These are phyloP conservation scores for Darksidea phi DNA, from an alignment of 495 filamentous ascomycete species.

Conservation along the genomic window DNA sequence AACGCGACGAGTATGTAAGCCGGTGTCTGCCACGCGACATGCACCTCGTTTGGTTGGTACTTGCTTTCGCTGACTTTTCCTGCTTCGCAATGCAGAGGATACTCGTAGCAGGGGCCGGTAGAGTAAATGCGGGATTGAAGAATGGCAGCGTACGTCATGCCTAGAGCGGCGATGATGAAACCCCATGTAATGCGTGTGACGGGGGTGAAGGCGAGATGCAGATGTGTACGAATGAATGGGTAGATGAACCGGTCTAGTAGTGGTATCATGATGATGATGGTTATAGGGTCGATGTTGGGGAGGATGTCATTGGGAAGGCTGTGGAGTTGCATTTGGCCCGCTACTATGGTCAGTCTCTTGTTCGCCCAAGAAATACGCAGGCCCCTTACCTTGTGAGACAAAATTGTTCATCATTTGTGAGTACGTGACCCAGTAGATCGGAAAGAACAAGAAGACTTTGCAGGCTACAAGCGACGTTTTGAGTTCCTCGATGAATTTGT, in stretches of 20 bases:
- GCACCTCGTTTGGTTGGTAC: conserved; percentile 28
- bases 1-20: conserved; percentile 55
- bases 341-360: conserved; percentile 36
- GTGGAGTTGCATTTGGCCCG: conserved; percentile 62
- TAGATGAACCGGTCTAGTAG: conserved; percentile 38
- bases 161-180: conserved; percentile 33
- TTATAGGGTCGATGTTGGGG: conserved; percentile 39
- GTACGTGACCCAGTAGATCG: conserved; percentile 47
- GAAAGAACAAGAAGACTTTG: conserved; percentile 56
- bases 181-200: conserved; percentile 32
- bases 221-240: conserved; percentile 31
- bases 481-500: conserved; percentile 52
- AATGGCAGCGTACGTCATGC: conserved; percentile 31
- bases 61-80: conserved; percentile 9
- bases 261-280: conserved; percentile 35
- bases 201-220: conserved; percentile 26
- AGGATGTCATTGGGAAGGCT: conserved; percentile 55
- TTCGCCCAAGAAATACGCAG: background rate
- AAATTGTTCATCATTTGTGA: conserved; percentile 39
- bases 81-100: conserved; percentile 22
- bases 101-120: conserved; percentile 29
- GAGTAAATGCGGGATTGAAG: conserved; percentile 35
- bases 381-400: conserved; percentile 33
- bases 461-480: conserved; percentile 51
- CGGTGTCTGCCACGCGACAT: conserved; percentile 35